A percentile compares a stretch with the other conserved stretches of the same genome.
Conservation (phyloP, 2,329 filamentous ascomycete species). For the Cadophora malorum region DNA sequence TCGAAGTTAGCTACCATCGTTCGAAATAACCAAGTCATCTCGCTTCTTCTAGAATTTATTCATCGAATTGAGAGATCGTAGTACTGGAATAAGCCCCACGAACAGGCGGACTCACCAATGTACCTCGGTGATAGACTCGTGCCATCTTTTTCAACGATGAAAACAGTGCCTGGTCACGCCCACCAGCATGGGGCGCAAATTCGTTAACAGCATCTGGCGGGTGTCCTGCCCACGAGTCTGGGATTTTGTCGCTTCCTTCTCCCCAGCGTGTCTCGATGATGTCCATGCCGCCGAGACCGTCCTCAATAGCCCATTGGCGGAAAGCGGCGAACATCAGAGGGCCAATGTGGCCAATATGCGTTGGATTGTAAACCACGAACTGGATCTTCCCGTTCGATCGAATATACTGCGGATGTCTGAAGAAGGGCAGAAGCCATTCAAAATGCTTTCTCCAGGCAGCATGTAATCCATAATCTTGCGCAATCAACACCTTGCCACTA, state of each 20-base stretch:
- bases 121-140: constrained; percentile 26
- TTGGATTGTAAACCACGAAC: constrained; percentile 26
- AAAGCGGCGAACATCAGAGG: constrained; percentile 25
- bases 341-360: constrained; percentile 22
- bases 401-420: constrained; percentile 28
- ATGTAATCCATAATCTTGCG: constrained; percentile 24
- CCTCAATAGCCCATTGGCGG: constrained; percentile 26
- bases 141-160: constrained; percentile 19
- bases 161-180: constrained; percentile 17
- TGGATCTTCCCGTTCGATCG: constrained; percentile 25
- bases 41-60: neutral
- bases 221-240: constrained; percentile 19
- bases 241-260: constrained; percentile 14
- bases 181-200: constrained; percentile 28
- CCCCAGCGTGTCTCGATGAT: constrained; percentile 27
- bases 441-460: constrained; percentile 27
- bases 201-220: constrained; percentile 28
- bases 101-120: constrained; percentile 10
- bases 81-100: neutral
- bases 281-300: constrained; percentile 27
- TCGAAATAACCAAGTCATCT: neutral
- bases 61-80: neutral
- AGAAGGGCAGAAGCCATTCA: constrained; percentile 28
- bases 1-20: neutral
- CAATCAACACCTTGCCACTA: constrained; percentile 19